Conservation (phyloP, 1,139 yeast genomes). For the Yamadazyma triangularis region DNA sequence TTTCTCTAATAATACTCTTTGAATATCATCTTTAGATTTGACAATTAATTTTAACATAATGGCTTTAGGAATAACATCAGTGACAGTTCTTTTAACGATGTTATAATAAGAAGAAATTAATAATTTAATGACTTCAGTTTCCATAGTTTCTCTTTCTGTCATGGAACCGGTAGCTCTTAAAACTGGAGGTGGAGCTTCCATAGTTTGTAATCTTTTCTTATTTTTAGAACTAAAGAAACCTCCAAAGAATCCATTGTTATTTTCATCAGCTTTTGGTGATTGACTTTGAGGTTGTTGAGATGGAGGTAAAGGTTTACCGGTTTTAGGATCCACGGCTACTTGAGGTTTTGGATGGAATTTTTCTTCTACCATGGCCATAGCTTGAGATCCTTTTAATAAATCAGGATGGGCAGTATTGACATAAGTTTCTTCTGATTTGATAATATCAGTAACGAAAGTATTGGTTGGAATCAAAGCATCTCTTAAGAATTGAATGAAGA, state of each 20-base stretch:
- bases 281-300: conserved; percentile 31
- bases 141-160: conserved; percentile 94
- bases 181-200: conserved; percentile 97
- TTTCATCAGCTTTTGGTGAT: conserved; percentile 29
- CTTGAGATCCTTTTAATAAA: conserved; percentile 88
- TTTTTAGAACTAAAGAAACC: conserved; percentile 91
- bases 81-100: conserved; percentile 90
- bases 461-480: conserved; percentile 81
- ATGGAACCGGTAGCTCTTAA: conserved; percentile 92
- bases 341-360: conserved; percentile 81
- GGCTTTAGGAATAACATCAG: conserved; percentile 93
- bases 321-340: conserved; percentile 84
- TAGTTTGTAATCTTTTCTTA: conserved; percentile 88
- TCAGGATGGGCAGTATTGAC: conserved; percentile 98
- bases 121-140: conserved; percentile 93
- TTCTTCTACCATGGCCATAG: conserved; percentile 92
- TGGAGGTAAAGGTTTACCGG: conserved; percentile 71
- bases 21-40: conserved; percentile 80
- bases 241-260: conserved; percentile 78
- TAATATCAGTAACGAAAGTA: conserved; percentile 77
- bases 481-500: conserved; percentile 76
- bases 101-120: conserved; percentile 85
- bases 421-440: conserved; percentile 83
- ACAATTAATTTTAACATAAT: conserved; percentile 88
- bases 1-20: conserved; percentile 83